Percentiles rank a stretch among this genome's conserved stretches.
phyloP scores from a whole-genome alignment of 2,329 filamentous ascomycete species.

The Elsinoe arachidis region DNA sequence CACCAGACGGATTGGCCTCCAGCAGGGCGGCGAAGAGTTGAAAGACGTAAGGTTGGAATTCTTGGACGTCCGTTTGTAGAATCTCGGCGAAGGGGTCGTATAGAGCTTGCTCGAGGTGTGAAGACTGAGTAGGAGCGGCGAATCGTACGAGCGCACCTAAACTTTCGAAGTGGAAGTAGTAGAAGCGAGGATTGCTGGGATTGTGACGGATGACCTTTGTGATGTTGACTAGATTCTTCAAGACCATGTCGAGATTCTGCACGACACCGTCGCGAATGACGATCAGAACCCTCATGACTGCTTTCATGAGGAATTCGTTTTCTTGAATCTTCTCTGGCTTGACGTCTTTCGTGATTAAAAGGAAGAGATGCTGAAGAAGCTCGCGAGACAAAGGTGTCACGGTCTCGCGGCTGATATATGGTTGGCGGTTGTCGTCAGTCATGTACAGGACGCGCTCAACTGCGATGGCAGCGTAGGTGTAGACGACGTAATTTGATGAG shows the following conservation, averaged over 20 bases:
- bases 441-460: constrained; percentile 89
- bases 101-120: constrained; percentile 68
- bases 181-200: constrained; percentile 94
- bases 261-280: constrained; percentile 78
- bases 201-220: constrained; percentile 88
- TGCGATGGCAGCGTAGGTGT: constrained; percentile 93
- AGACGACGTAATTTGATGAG: constrained; percentile 88
- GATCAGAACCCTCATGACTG: constrained; percentile 93
- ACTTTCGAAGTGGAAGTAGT: constrained; percentile 97
- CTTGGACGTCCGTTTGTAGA: constrained; percentile 73
- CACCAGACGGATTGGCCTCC: constrained; percentile 71
- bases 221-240: constrained; percentile 78
- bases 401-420: constrained; percentile 70
- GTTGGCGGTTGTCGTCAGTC: constrained; percentile 62
- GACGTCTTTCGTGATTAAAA: constrained; percentile 74
- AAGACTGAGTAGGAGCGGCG: constrained; percentile 59
- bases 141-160: constrained; percentile 79
- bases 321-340: constrained; percentile 91
- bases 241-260: constrained; percentile 65
- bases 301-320: constrained; percentile 98
- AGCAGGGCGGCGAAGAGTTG: constrained; percentile 87
- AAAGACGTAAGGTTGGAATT: constrained; percentile 95
- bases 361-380: constrained; percentile 81
- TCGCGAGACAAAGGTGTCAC: constrained; percentile 78
- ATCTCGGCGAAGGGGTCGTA: constrained; percentile 78